phyloP scores from a whole-genome alignment of 2,329 filamentous ascomycete genomes.

The Fusarium guadeloupense region DNA sequence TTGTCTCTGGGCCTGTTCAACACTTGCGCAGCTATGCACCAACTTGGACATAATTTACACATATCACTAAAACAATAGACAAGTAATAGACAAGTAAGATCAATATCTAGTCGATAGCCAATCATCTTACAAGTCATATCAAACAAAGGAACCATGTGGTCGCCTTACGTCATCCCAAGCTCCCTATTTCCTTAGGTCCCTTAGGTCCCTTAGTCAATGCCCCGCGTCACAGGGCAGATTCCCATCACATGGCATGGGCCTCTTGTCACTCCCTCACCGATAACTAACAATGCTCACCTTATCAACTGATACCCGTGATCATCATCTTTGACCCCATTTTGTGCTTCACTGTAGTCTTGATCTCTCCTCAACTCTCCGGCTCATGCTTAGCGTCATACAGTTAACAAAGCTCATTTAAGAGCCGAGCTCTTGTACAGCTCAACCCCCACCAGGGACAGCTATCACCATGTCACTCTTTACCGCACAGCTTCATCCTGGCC shows the following conservation, averaged over 20 bases:
- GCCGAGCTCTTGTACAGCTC: conserved; percentile 30
- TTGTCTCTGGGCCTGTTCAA: too few species aligned
- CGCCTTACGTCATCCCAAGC: conserved; percentile 33
- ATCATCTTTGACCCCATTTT: not conserved
- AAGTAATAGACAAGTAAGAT: not conserved
- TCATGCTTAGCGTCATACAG: conserved; percentile 17
- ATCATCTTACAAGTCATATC: not conserved
- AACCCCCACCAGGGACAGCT: conserved; percentile 35
- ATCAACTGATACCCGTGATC: conserved; percentile 31
- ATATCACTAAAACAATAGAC: too few species aligned
- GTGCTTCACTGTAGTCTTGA: not conserved
- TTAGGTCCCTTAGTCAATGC: not conserved
- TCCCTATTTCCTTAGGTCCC: too few species aligned
- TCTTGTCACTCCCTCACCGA: conserved; percentile 33
- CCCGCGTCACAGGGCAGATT: conserved; percentile 34
- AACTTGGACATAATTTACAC: not conserved
- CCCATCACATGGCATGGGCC: conserved; percentile 36
- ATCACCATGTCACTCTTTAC: conserved; percentile 59
- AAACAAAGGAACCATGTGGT: conserved; percentile 23
- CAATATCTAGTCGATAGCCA: not conserved
- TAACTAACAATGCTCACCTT: not conserved
- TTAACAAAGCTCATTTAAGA: conserved; percentile 15
- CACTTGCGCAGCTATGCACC: too few species aligned
- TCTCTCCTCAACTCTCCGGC: not conserved
- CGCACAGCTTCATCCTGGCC: conserved; percentile 72